Conservation (phyloP, 2,329 filamentous ascomycete genomes). For the Ascochyta clinopodiicola region DNA sequence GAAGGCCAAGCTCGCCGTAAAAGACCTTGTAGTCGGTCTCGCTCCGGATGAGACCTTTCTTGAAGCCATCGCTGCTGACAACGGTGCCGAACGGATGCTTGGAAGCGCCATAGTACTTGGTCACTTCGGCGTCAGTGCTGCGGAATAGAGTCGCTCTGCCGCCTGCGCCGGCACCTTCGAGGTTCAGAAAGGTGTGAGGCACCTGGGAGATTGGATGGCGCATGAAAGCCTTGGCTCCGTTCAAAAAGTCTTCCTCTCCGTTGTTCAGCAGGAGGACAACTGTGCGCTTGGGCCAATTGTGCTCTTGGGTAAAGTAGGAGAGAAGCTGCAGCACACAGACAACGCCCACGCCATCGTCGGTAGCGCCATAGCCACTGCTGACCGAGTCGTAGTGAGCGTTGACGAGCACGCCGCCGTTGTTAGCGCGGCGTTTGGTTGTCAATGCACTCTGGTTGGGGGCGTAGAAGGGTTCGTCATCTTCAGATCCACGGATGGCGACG, state of each 20-base stretch:
- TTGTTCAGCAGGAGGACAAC: constrained; percentile 91
- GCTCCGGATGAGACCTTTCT: constrained; percentile 77
- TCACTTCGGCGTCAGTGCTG: constrained; percentile 85
- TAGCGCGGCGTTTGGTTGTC: constrained; percentile 52
- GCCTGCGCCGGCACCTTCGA: constrained; percentile 93
- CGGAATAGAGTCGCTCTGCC: constrained; percentile 88
- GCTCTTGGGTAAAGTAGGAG: constrained; percentile 76
- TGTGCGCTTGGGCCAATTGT: constrained; percentile 76
- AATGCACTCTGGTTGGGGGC: constrained; percentile 59
- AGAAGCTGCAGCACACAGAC: constrained; percentile 86
- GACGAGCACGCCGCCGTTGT: constrained; percentile 80
- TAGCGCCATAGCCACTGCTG: constrained; percentile 89
- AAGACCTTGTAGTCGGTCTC: constrained; percentile 92
- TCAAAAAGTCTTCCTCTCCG: constrained; percentile 90
- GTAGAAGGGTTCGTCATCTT: constrained; percentile 72
- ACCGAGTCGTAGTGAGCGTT: constrained; percentile 97
- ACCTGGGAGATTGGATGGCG: constrained; percentile 82
- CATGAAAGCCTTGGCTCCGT: constrained; percentile 84
- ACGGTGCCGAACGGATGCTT: constrained; percentile 84
- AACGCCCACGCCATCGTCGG: constrained; percentile 90
- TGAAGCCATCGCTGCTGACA: constrained; percentile 83
- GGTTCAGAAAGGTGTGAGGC: constrained; percentile 87
- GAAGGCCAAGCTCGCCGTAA: constrained; percentile 75
- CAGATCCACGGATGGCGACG: constrained; percentile 83
- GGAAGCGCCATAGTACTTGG: constrained; percentile 74